These are phyloP conservation scores for Brassica hybrid DNA, from an alignment of 441 rosid genomes.

Conservation along the genomic window DNA sequence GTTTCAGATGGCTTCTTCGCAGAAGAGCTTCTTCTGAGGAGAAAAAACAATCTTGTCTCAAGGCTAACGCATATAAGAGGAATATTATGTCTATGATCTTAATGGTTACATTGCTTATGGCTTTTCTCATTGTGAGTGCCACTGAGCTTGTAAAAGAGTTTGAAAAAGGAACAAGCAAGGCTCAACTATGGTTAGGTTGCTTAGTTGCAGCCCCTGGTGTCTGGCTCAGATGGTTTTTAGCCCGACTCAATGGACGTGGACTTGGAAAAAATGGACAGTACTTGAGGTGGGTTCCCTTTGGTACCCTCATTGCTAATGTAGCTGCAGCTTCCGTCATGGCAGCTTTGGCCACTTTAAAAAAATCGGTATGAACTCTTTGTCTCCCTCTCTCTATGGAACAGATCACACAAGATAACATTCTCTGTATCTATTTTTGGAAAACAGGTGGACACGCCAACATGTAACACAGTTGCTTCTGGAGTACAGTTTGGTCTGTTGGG, in stretches of 20 bases:
- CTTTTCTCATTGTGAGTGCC: constrained; percentile 58
- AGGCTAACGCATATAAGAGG: constrained; percentile 47
- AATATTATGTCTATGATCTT: constrained; percentile 51
- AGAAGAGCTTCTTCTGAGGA: constrained; percentile 30
- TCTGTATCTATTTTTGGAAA: constrained; percentile 18
- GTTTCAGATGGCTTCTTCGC: constrained; percentile 58
- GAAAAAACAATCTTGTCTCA: constrained; percentile 11
- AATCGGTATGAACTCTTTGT: constrained; percentile 50
- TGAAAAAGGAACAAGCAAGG: constrained; percentile 50
- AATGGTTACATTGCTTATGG: constrained; percentile 52
- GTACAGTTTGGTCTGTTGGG: constrained; percentile 84
- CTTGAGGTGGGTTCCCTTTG: constrained; percentile 82
- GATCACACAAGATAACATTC: constrained; percentile 13
- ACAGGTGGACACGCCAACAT: constrained; percentile 62
- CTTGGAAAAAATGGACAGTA: constrained; percentile 58
- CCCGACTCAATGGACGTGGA: constrained; percentile 80
- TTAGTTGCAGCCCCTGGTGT: constrained; percentile 79
- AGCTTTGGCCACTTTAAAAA: constrained; percentile 64
- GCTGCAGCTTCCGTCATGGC: constrained; percentile 83
- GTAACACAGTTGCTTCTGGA: constrained; percentile 47
- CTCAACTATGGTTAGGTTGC: constrained; percentile 88
- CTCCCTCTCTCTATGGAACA: constrained; percentile 9
- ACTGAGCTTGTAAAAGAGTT: constrained; percentile 55
- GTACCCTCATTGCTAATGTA: constrained; percentile 82
- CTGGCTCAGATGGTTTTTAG: constrained; percentile 94